Evolutionary conservation across 345 rosid species (phyloP).

Genomic region (Microthlaspi erraticum): DNA sequence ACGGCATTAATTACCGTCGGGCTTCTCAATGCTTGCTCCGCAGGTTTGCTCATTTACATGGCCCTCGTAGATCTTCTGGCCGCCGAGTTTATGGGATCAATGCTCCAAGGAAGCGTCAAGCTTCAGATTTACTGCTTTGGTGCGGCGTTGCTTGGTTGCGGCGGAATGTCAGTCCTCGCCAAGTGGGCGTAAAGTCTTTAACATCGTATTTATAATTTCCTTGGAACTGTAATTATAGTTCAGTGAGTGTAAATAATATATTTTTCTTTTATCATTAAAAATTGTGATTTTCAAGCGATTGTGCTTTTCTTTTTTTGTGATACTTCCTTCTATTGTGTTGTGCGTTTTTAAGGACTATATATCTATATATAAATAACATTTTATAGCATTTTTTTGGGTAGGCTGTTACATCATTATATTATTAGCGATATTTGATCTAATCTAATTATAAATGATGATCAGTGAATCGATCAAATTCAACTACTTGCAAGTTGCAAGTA

Average conservation of each 20-base stretch:
- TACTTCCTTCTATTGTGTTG: neutral
- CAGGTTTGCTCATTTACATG: conserved; percentile 76
- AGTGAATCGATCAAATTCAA: too few relatives aligned
- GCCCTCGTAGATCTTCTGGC: conserved; percentile 76
- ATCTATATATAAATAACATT: too few relatives aligned
- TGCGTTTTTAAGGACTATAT: too few relatives aligned
- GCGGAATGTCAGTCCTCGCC: conserved; percentile 75
- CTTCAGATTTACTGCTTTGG: conserved; percentile 58
- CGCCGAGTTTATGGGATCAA: conserved; percentile 68
- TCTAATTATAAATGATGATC: too few relatives aligned
- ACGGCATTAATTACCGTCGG: conserved; percentile 68
- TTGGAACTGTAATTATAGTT: neutral
- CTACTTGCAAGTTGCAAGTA: too few relatives aligned
- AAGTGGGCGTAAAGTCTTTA: conserved; percentile 59
- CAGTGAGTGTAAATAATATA: neutral
- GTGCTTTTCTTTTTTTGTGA: neutral
- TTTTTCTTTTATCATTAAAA: neutral
- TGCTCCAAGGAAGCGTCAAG: conserved; percentile 62
- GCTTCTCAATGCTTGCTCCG: conserved; percentile 66
- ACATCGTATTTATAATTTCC: neutral
- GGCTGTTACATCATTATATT: too few relatives aligned
- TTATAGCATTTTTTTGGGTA: too few relatives aligned
- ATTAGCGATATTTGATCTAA: too few relatives aligned
- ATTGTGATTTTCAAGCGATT: neutral
- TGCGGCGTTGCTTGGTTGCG: conserved; percentile 67